Evolutionary conservation across 2,329 filamentous ascomycete genomes (phyloP).

Genomic region (Fusarium nygamai): DNA sequence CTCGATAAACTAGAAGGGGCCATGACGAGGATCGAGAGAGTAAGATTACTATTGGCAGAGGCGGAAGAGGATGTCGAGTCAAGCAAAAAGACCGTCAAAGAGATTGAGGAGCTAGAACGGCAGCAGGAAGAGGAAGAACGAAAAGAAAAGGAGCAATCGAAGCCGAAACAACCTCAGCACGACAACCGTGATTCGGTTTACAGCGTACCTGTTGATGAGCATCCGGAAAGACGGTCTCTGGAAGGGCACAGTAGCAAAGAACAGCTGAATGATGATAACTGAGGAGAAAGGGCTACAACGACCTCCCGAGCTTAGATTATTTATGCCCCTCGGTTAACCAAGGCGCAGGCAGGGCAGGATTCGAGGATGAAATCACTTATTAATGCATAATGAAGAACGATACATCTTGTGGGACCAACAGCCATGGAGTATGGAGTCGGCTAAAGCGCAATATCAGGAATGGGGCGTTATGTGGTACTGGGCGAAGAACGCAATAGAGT

Average conservation of each 20-base stretch:
- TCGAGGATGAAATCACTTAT: not conserved
- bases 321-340: not conserved
- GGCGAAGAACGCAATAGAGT: not conserved
- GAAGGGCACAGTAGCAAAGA: not conserved
- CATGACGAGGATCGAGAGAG: constrained; percentile 75
- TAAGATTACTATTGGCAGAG: constrained; percentile 67
- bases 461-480: constrained; percentile 1
- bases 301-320: not conserved
- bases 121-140: constrained; percentile 30
- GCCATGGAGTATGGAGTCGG: not conserved
- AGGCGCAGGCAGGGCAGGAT: not conserved
- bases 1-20: constrained; percentile 78
- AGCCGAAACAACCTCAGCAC: not conserved
- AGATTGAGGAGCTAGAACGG: constrained; percentile 30
- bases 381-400: constrained; percentile 20
- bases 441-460: not conserved
- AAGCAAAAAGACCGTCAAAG: constrained; percentile 30
- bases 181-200: constrained; percentile 1
- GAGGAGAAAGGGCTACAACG: not conserved
- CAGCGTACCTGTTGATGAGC: not conserved
- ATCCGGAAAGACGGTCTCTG: not conserved
- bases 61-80: constrained; percentile 35
- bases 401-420: not conserved
- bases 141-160: constrained; percentile 17
- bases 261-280: not conserved